These are phyloP conservation scores for Paramecium primaurelia DNA, from an alignment of 73 alveolate genomes.

Conservation along the genomic window DNA sequence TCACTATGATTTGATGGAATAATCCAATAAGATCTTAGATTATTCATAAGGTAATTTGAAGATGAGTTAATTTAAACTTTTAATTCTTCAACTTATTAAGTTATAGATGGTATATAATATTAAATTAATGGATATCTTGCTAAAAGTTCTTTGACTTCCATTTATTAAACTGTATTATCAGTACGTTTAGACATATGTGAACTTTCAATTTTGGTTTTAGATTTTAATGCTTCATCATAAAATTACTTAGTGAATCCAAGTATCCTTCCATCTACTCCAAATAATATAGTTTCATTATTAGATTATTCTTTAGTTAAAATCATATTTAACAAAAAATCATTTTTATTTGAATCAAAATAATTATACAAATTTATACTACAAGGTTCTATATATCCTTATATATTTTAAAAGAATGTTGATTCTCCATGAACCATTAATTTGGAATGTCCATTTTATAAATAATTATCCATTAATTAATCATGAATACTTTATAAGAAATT, in stretches of 20 bases:
- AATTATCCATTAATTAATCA: constrained; percentile 31
- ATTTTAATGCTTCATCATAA: not conserved
- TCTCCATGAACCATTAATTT: constrained; percentile 34
- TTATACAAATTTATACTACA: not conserved
- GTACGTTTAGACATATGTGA: not conserved
- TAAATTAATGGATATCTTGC: not conserved
- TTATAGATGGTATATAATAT: not conserved
- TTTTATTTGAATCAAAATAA: not conserved
- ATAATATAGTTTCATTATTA: not conserved
- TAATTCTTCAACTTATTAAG: not conserved
- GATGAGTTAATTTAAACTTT: not conserved
- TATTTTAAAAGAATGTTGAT: not conserved
- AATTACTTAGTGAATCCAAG: not conserved
- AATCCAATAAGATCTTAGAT: not conserved
- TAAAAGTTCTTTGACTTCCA: not conserved
- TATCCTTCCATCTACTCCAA: constrained; percentile 12
- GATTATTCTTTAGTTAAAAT: not conserved
- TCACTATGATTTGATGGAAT: not conserved
- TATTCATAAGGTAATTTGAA: not conserved
- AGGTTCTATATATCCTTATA: not conserved
- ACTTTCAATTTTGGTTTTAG: not conserved
- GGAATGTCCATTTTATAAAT: not conserved
- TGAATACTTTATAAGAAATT: not conserved
- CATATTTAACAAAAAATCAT: not conserved
- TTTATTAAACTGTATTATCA: not conserved